These are phyloP conservation scores for Corinectria fuckeliana DNA, from an alignment of 2,329 filamentous ascomycete genomes.

Conservation along the genomic window DNA sequence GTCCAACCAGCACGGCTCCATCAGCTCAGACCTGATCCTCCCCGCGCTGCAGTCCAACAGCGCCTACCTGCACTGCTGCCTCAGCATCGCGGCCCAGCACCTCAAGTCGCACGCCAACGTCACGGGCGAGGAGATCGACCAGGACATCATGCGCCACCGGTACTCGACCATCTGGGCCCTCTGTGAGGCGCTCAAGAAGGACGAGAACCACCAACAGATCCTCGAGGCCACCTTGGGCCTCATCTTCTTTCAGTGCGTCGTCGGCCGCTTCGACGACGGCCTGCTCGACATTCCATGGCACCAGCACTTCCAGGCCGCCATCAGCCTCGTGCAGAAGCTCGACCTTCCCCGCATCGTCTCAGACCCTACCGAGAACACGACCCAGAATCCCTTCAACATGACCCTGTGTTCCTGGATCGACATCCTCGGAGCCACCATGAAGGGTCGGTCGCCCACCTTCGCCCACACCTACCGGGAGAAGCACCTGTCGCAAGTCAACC, in stretches of 20 bases:
- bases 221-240: conserved; percentile 92
- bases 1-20: conserved; percentile 83
- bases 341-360: conserved; percentile 75
- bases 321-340: conserved; percentile 83
- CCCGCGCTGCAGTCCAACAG: conserved; percentile 90
- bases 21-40: conserved; percentile 81
- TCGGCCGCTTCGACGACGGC: conserved; percentile 83
- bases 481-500: conserved; percentile 72
- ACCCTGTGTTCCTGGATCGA: conserved; percentile 94
- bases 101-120: conserved; percentile 75
- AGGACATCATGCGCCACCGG: conserved; percentile 90
- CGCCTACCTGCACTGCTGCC: conserved; percentile 92
- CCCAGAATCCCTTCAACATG: conserved; percentile 90
- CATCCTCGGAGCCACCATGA: conserved; percentile 93
- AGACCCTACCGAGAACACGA: conserved; percentile 57
- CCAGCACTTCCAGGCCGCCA: conserved; percentile 93
- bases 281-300: conserved; percentile 95
- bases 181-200: conserved; percentile 79
- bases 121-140: conserved; percentile 76
- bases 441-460: conserved; percentile 83
- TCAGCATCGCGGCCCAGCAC: conserved; percentile 92
- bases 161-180: conserved; percentile 86
- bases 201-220: conserved; percentile 85
- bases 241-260: conserved; percentile 95
- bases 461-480: conserved; percentile 96